These are phyloP conservation scores for Litsea cubeba DNA, from an alignment of 164 flowering plant genomes.

Conservation along the genomic window DNA sequence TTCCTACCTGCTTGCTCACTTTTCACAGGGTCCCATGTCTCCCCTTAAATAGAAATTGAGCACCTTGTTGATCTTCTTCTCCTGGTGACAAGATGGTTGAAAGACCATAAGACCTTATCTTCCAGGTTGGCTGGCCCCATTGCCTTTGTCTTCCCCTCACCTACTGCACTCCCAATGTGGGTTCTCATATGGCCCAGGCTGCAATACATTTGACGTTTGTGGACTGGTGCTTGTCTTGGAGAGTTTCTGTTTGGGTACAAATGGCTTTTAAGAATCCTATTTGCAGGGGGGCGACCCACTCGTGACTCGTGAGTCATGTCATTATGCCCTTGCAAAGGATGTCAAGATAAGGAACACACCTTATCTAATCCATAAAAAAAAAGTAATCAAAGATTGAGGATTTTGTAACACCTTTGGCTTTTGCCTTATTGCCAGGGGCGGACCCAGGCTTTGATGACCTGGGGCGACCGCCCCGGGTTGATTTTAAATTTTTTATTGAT, in stretches of 20 bases:
- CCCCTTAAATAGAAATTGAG: not conserved
- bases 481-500: too few species aligned
- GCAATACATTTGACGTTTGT: not conserved
- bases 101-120: conserved; percentile 1
- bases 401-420: not conserved
- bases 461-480: too few species aligned
- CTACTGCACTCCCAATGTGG: not conserved
- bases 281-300: not conserved
- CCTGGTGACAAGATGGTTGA: not conserved
- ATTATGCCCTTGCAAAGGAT: not conserved
- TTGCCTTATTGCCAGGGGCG: too few species aligned
- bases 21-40: not conserved
- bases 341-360: not conserved
- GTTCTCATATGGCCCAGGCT: not conserved
- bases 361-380: not conserved
- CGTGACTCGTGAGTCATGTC: not conserved
- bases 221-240: not conserved
- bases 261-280: not conserved
- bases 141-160: not conserved
- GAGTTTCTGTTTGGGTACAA: not conserved
- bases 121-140: not conserved
- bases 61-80: not conserved
- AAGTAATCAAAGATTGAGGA: not conserved
- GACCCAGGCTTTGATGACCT: too few species aligned
- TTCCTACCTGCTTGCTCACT: not conserved